Evolutionary conservation across 495 filamentous ascomycete species (phyloP), one percentile per base, ranked within the genome.

Genomic region (Neurospora sublineolata): DNA sequence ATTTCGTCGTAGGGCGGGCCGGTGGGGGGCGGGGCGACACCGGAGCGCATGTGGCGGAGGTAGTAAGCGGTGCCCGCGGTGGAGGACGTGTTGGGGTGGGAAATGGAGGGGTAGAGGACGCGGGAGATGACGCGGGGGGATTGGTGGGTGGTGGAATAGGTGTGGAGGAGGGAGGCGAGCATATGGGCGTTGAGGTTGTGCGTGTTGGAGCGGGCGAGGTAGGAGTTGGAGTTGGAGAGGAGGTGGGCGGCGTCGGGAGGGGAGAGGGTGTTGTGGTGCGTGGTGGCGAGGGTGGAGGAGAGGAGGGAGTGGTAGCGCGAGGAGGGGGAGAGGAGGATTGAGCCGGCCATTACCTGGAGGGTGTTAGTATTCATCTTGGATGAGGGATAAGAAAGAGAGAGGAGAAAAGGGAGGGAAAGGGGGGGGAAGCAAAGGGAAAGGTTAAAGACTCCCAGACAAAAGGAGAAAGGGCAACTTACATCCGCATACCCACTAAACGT

Each of bases 401-500:
- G 37, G 37, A 10, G 37, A 37, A 10, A 37, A 10, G 8, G 7
- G 6, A 37, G 9, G 37, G 37, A 37, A 9, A 2, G 37, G 37
- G 10, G 37, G 8, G 10, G 8, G 1, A 38, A 60, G 0, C 33
- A 23, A 20, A 9, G 9, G n/a, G 3, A 20, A 46, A n/a, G n/a
- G n/a, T n/a, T n/a, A n/a, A n/a, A n/a, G n/a, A n/a, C n/a, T n/a
- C n/a, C n/a, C n/a, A n/a, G 9, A 46, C 44, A 12, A 10, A 4
- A 52, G 76, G 14, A 74, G 74, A 72, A 73, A 76, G 18, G 76
- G 80, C 42, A 71, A 74, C 85, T 82, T 37, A 86, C 83, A 71
- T 88, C 82, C 9, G 84, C 83, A 68, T 80, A 83, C 2, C 86
- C 86, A 70, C 77, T 83, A 72, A 87, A 85, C 3, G 78, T 77